A percentile compares a stretch with the other conserved stretches of the same genome.
These are phyloP conservation scores for Cladosporium cucumerinum DNA, from an alignment of 2,329 filamentous ascomycete genomes.

Conservation along the genomic window DNA sequence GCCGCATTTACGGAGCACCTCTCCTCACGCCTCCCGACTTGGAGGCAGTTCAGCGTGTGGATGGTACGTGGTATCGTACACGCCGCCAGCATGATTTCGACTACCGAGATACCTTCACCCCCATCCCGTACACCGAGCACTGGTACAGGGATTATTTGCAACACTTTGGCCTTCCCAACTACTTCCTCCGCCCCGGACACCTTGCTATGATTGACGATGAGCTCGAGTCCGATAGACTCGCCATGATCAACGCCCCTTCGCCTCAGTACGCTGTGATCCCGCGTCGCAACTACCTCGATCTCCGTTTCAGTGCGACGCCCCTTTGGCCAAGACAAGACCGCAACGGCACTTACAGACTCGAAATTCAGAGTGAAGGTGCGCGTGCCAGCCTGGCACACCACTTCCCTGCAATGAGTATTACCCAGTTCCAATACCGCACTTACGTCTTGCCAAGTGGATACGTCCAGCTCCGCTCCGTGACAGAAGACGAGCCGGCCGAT, in stretches of 20 bases:
- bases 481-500: not conserved
- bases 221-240: not conserved
- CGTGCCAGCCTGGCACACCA: not conserved
- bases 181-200: not conserved
- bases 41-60: not conserved
- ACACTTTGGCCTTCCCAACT: not conserved
- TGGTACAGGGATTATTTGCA: slow-evolving; percentile 1
- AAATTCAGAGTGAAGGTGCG: not conserved
- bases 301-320: not conserved
- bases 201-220: not conserved
- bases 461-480: not conserved
- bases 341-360: not conserved
- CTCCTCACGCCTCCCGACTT: slow-evolving; percentile 6
- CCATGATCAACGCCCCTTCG: not conserved
- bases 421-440: not conserved
- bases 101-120: not conserved
- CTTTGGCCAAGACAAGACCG: not conserved
- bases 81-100: not conserved
- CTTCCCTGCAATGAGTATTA: not conserved
- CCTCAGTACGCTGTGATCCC: not conserved
- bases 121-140: not conserved
- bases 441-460: not conserved
- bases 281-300: not conserved
- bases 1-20: not conserved
- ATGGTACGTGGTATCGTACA: not conserved